Evolutionary conservation across 179 eudicot genomes (phyloP), one percentile per base, ranked within the genome.

Genomic region (Heliamphora pulchella): DNA sequence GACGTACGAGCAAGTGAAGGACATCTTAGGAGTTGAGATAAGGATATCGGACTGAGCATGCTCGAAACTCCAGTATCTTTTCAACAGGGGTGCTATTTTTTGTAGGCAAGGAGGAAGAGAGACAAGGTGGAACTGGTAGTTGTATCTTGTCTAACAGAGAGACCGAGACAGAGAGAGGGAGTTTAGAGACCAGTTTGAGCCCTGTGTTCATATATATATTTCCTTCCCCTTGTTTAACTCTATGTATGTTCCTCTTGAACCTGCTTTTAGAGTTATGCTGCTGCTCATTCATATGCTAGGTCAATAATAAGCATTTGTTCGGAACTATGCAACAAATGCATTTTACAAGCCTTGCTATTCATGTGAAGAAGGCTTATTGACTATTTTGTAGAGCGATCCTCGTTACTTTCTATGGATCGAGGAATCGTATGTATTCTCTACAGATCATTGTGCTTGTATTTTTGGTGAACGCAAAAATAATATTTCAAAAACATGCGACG

Each of bases 1-100:
- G 87, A 80, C 94, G 2, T 93, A 91, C 62, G 96, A 91, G 84
- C 87, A 87, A 86, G 90, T 91, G 89, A 93, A 91, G 82, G 92
- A 90, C 47, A 63, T 91, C 10, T 81, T 91, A 46, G 94, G 94
- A 54, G 94, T 93, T 75, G 98, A 93, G 86, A 91, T 94, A 83
- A 87, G 93, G 81, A 94, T 94, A 76, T 93, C 97, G 22, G 98
- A 93, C 44, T 94, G 87, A 92, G 11, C 58, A 18, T 39, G 62
- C 68, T 2, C 9, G 64, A 78, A 51, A 53, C 64, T 53, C 54
- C 18, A 20, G 54, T 20, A 0, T 22, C 51, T 8, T 51, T 78
- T 64, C 71, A 50, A 67, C 51, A 13, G 64, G 10, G 14, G 48
- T n/a, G 74, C 59, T 20, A 62, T 77, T 69, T 64, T 85, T 79